phyloP scores from a whole-genome alignment of 1,284 basidiomycete species.

The Sporisorium scitamineum region DNA sequence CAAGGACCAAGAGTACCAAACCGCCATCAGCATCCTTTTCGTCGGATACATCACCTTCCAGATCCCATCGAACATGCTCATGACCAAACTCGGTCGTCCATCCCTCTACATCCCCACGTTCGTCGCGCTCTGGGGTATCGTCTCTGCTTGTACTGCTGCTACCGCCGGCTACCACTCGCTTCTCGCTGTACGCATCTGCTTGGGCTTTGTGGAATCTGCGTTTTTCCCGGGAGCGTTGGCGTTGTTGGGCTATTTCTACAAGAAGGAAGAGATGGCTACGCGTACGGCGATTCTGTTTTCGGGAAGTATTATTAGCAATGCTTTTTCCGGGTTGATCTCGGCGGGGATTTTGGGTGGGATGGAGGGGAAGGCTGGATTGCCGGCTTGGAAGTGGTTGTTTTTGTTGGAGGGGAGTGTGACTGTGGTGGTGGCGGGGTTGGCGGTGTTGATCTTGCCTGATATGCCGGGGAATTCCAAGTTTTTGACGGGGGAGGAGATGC shows the following conservation, averaged over 20 bases:
- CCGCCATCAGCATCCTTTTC: conserved; percentile 80
- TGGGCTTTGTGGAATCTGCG: conserved; percentile 64
- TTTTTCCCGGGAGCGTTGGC: conserved; percentile 67
- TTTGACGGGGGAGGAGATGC: conserved; percentile 41
- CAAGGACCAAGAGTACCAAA: conserved; percentile 65
- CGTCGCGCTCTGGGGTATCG: conserved; percentile 56
- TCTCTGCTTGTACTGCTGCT: conserved; percentile 60
- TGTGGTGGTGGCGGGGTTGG: conserved; percentile 31
- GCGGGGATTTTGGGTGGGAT: conserved; percentile 50
- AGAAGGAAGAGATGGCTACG: conserved; percentile 67
- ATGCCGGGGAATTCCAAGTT: conserved; percentile 56
- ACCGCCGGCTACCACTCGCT: conserved; percentile 63
- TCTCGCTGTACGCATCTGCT: conserved; percentile 64
- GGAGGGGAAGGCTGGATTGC: conserved; percentile 34
- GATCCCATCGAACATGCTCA: conserved; percentile 74
- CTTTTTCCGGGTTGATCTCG: conserved; percentile 56
- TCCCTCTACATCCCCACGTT: conserved; percentile 61
- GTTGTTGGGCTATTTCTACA: conserved; percentile 68
- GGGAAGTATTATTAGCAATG: conserved; percentile 59
- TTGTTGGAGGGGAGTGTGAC: conserved; percentile 56
- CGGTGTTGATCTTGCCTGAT: conserved; percentile 50
- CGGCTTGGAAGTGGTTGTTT: conserved; percentile 63
- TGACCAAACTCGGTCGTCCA: conserved; percentile 63
- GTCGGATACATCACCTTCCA: conserved; percentile 85
- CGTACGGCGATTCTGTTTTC: conserved; percentile 68